These are phyloP conservation scores for Dendrocalamus sinicus DNA, from an alignment of 176 grass and related monocot genomes.

Conservation along the genomic window DNA sequence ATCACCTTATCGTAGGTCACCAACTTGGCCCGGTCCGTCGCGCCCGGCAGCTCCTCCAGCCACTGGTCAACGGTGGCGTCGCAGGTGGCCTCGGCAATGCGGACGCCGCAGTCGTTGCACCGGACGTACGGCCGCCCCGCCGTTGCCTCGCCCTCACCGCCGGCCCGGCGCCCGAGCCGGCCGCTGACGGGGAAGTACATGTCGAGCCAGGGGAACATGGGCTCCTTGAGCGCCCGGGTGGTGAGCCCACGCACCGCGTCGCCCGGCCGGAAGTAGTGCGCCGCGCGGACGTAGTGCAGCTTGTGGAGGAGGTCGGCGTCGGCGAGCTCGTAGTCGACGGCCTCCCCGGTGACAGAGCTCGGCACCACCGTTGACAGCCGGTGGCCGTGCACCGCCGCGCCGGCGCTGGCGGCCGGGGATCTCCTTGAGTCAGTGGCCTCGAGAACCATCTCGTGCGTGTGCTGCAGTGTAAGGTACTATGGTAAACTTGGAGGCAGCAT, in stretches of 20 bases:
- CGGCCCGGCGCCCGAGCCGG: constrained; percentile 54
- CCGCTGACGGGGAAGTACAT: constrained; percentile 60
- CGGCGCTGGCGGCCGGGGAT: background rate
- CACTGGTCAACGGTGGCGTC: constrained; percentile 55
- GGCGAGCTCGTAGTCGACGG: constrained; percentile 50
- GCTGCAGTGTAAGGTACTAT: background rate
- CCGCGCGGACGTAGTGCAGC: constrained; percentile 78
- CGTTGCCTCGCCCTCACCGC: background rate
- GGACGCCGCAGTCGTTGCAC: constrained; percentile 94
- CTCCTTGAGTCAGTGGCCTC: background rate
- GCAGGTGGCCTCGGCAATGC: constrained; percentile 81
- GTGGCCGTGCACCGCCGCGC: constrained; percentile 52
- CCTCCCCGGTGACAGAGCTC: constrained; percentile 69
- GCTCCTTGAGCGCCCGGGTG: constrained; percentile 64
- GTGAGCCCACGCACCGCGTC: constrained; percentile 33
- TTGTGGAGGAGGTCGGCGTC: constrained; percentile 66
- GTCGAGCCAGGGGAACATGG: constrained; percentile 86
- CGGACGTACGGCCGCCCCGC: constrained; percentile 58
- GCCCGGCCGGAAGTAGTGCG: constrained; percentile 68
- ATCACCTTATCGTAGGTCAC: constrained; percentile 81
- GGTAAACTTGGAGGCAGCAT: background rate
- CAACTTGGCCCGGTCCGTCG: background rate
- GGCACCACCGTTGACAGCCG: constrained; percentile 82
- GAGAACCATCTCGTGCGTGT: constrained; percentile 29
- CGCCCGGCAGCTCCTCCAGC: constrained; percentile 44